Conservation (phyloP, 345 rosid genomes). For the Laguncularia racemosa region DNA sequence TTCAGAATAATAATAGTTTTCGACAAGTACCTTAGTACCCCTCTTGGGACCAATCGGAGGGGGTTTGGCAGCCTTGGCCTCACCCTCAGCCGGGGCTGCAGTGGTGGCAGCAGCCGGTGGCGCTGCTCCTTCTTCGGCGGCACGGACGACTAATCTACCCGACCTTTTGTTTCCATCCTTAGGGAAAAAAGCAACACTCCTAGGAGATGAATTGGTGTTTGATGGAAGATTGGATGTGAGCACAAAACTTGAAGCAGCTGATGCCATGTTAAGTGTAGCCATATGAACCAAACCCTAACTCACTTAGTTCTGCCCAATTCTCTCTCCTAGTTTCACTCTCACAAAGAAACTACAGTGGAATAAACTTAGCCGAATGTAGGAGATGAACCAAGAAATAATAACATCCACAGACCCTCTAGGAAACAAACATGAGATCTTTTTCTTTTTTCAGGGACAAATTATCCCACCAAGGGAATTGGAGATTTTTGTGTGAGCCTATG, state of each 20-base stretch:
- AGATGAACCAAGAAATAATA: no score
- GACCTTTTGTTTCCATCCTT: conserved; percentile 8
- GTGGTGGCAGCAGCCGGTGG: conserved; percentile 4
- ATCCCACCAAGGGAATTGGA: background rate
- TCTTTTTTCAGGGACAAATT: background rate
- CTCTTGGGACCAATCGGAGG: conserved; percentile 28
- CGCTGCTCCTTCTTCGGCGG: conserved; percentile 11
- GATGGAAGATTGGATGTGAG: conserved; percentile 7
- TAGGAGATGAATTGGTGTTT: conserved; percentile 6
- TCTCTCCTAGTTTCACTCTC: background rate
- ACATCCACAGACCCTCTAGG: background rate
- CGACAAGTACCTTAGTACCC: conserved; percentile 13
- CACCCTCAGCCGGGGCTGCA: conserved; percentile 7
- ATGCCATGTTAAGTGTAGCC: conserved; percentile 18
- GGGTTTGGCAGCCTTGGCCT: conserved; percentile 16
- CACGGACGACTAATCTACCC: conserved; percentile 12
- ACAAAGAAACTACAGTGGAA: background rate
- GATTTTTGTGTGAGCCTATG: conserved; percentile 20
- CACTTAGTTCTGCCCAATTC: background rate
- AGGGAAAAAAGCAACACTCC: conserved; percentile 14
- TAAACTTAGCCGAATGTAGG: no score
- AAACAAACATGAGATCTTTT: conserved; percentile 2
- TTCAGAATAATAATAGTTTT: no score
- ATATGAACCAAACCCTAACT: background rate
- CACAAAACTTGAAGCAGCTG: conserved; percentile 12